These are phyloP conservation scores for Pythium scleroteichum DNA, from an alignment of 352 stramenopile species.

Conservation along the genomic window DNA sequence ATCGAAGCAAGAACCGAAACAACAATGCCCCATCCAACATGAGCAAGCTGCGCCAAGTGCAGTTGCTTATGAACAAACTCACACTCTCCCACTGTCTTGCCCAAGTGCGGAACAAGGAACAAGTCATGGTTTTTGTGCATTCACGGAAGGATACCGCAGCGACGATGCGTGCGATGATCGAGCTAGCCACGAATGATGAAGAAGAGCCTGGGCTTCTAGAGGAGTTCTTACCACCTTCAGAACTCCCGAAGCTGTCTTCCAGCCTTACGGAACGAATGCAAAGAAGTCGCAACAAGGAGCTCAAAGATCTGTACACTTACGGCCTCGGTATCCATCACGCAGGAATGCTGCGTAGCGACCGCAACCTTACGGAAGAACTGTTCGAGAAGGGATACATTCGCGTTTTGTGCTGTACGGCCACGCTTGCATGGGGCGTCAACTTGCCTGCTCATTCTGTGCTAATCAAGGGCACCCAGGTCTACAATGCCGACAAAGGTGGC, in stretches of 20 bases:
- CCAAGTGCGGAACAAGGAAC: constrained; percentile 66
- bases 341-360: constrained; percentile 94
- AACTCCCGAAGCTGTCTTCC: constrained; percentile 53
- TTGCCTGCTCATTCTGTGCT: constrained; percentile 98
- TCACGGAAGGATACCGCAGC: constrained; percentile 97
- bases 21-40: constrained; percentile 34
- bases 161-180: constrained; percentile 92
- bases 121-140: constrained; percentile 99
- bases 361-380: constrained; percentile 97
- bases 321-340: constrained; percentile 98
- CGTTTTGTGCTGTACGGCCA: constrained; percentile 98
- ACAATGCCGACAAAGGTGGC: constrained; percentile 98
- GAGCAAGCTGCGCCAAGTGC: constrained; percentile 60
- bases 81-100: constrained; percentile 67
- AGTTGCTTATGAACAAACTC: constrained; percentile 88
- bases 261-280: constrained; percentile 72
- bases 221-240: constrained; percentile 54
- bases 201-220: constrained; percentile 56
- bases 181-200: constrained; percentile 80
- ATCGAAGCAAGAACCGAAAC: constrained; percentile 24
- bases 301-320: constrained; percentile 93
- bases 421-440: constrained; percentile 99
- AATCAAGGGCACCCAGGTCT: constrained; percentile 99
- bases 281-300: constrained; percentile 95
- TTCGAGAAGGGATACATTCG: constrained; percentile 97